These are phyloP conservation scores for Casuarina cunninghamiana DNA, from an alignment of 306 rosid species.

Conservation along the genomic window DNA sequence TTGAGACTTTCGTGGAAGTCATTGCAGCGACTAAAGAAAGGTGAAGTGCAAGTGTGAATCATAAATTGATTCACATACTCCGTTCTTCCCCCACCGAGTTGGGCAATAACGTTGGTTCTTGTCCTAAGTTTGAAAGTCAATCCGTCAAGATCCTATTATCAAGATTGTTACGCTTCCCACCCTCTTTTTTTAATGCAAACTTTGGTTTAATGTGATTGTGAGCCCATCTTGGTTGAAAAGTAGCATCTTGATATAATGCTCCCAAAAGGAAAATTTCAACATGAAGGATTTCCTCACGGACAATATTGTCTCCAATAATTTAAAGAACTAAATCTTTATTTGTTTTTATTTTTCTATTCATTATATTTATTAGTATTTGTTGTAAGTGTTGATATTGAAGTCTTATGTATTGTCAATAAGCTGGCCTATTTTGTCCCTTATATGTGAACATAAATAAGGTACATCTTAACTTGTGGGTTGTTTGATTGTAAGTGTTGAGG, in stretches of 20 bases:
- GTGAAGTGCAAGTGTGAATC: not conserved
- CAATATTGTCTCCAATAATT: no score
- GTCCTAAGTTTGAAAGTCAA: not conserved
- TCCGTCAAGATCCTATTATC: conserved; percentile 10
- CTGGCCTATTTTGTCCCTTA: no score
- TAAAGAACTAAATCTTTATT: no score
- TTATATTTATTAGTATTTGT: no score
- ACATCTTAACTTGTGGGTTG: no score
- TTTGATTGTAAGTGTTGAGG: no score
- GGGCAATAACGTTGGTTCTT: not conserved
- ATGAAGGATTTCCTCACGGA: no score
- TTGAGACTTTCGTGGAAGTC: conserved; percentile 14
- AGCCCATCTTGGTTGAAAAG: not conserved
- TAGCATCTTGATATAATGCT: not conserved
- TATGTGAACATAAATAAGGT: no score
- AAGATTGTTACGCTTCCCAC: conserved; percentile 16
- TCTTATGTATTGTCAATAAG: no score
- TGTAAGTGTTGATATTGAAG: no score
- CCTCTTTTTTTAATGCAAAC: not conserved
- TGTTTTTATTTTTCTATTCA: no score
- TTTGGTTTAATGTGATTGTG: not conserved
- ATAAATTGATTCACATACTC: not conserved
- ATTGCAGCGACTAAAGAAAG: not conserved
- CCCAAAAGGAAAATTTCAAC: not conserved
- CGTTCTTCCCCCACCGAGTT: not conserved